Conservation (phyloP, 208 protist genomes). For the Leishmania gerbilli region DNA sequence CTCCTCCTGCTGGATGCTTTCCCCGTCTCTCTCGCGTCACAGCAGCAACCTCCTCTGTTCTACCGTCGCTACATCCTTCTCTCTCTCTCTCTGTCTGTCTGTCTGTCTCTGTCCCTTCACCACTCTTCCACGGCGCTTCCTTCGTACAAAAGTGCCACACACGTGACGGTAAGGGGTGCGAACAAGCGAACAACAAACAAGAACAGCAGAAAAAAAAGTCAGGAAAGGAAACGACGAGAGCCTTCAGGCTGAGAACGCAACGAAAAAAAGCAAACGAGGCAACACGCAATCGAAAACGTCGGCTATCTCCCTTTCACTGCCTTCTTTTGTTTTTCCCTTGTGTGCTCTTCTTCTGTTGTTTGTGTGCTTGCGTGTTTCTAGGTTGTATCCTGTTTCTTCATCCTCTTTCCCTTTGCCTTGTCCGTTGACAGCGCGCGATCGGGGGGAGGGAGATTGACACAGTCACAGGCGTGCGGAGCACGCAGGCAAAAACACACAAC, state of each 20-base stretch:
- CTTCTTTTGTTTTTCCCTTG: not conserved
- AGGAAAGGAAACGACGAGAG: not conserved
- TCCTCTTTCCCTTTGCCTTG: not conserved
- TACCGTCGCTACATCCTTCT: too few species aligned
- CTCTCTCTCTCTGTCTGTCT: too few species aligned
- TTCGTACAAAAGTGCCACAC: not conserved
- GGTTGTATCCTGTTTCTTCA: not conserved
- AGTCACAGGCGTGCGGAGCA: not conserved
- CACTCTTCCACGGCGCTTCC: too few species aligned
- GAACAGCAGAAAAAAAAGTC: too few species aligned
- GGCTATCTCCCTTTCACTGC: not conserved
- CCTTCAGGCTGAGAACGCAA: too few species aligned
- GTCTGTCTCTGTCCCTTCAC: too few species aligned
- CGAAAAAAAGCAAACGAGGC: not conserved
- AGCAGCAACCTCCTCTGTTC: too few species aligned
- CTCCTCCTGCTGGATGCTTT: not conserved
- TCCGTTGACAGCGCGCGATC: not conserved
- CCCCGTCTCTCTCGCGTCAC: not conserved
- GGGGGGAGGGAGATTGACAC: not conserved
- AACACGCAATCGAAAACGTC: not conserved
- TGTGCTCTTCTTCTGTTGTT: too few species aligned
- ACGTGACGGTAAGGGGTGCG: not conserved
- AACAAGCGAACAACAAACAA: not conserved
- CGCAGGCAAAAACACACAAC: not conserved
- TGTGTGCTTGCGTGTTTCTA: not conserved